Conservation (phyloP, 2,329 filamentous ascomycete species). For the Colletotrichum salicis region DNA sequence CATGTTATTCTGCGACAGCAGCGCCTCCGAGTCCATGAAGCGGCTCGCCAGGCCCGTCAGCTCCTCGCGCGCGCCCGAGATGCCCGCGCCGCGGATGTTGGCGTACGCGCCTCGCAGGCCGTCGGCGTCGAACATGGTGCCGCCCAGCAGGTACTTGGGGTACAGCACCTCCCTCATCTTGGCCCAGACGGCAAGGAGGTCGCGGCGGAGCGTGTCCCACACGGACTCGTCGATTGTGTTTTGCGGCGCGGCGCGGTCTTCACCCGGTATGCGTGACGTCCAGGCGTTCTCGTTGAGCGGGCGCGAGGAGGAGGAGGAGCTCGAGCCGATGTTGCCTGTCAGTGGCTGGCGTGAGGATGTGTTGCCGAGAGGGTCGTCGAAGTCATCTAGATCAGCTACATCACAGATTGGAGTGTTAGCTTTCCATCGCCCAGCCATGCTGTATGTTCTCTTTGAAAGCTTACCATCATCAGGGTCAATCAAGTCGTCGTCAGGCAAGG, state of each 20-base stretch:
- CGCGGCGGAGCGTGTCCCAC: slow-evolving; percentile 95
- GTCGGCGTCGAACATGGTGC: slow-evolving; percentile 69
- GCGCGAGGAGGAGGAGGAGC: slow-evolving; percentile 63
- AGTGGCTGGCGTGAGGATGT: slow-evolving; percentile 81
- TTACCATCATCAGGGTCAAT: slow-evolving; percentile 84
- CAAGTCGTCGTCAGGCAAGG: slow-evolving; percentile 74
- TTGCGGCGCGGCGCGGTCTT: slow-evolving; percentile 87
- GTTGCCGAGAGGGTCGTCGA: slow-evolving; percentile 83
- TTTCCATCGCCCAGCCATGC: not conserved
- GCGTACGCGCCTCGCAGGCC: slow-evolving; percentile 71
- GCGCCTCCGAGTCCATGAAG: slow-evolving; percentile 71
- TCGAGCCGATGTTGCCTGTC: slow-evolving; percentile 81
- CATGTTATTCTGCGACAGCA: slow-evolving; percentile 76
- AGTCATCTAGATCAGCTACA: slow-evolving; percentile 86
- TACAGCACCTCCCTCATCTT: slow-evolving; percentile 98
- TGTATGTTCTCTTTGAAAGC: slow-evolving; percentile 30
- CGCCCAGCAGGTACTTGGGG: slow-evolving; percentile 88
- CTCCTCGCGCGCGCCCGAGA: slow-evolving; percentile 70
- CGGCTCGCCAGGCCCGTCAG: slow-evolving; percentile 69
- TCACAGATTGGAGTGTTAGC: not conserved
- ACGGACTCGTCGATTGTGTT: slow-evolving; percentile 98
- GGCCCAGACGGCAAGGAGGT: slow-evolving; percentile 92
- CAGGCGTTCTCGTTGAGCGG: slow-evolving; percentile 81
- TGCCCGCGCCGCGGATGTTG: slow-evolving; percentile 67
- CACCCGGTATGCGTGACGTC: slow-evolving; percentile 88